Conservation (phyloP, 306 rosid genomes). For the Pyrus pyrifolia region DNA sequence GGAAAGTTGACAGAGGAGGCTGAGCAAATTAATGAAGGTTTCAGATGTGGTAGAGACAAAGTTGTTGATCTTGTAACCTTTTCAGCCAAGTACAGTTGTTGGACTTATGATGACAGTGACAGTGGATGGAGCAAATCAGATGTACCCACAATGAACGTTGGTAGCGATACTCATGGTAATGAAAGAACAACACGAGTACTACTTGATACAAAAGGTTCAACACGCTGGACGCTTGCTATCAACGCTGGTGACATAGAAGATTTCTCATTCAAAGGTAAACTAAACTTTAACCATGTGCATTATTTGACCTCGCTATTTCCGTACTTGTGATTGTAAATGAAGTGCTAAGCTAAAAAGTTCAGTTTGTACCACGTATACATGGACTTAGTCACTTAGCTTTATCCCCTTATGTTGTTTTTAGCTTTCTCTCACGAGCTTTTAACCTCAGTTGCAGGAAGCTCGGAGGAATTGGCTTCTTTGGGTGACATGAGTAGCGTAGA, state of each 20-base stretch:
- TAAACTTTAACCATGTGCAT: background rate
- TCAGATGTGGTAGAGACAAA: constrained; percentile 63
- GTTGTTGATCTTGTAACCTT: constrained; percentile 76
- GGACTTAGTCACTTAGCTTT: background rate
- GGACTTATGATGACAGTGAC: constrained; percentile 41
- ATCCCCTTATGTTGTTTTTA: background rate
- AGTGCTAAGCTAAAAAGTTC: background rate
- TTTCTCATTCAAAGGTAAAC: constrained; percentile 58
- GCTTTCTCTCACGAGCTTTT: background rate
- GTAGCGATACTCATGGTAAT: constrained; percentile 33
- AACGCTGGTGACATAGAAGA: constrained; percentile 69
- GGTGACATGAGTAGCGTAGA: constrained; percentile 43
- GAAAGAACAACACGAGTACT: constrained; percentile 48
- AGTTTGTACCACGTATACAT: background rate
- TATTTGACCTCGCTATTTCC: background rate
- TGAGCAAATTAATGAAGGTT: constrained; percentile 64
- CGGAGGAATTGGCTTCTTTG: constrained; percentile 47
- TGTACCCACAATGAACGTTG: constrained; percentile 48
- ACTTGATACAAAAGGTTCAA: constrained; percentile 66
- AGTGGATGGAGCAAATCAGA: constrained; percentile 73
- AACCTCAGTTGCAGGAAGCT: constrained; percentile 34
- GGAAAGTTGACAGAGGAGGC: constrained; percentile 82
- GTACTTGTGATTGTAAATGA: background rate
- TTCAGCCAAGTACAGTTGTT: constrained; percentile 69
- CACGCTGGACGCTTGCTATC: constrained; percentile 84